A percentile compares a stretch with the other conserved stretches of the same genome.
These are phyloP conservation scores for Neoascochyta sp. DNA, from an alignment of 2,329 filamentous ascomycete species.

Conservation along the genomic window DNA sequence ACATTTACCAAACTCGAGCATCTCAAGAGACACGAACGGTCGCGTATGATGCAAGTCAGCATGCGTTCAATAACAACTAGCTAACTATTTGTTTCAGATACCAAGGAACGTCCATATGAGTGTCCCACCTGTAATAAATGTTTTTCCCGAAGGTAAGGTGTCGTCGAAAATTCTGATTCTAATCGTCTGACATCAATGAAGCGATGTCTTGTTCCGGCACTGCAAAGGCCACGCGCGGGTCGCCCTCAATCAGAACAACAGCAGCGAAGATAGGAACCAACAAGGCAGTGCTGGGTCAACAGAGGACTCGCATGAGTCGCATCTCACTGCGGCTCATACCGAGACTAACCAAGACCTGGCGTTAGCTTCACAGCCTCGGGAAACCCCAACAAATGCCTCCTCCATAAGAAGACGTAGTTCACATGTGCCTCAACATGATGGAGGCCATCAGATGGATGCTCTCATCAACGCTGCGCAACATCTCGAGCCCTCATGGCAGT, in stretches of 20 bases:
- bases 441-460: slow-evolving; percentile 36
- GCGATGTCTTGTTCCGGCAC: slow-evolving; percentile 51
- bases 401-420: too few relatives aligned
- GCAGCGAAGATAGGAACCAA: slow-evolving; percentile 32
- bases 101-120: slow-evolving; percentile 53
- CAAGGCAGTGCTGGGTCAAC: too few relatives aligned
- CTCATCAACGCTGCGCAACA: slow-evolving; percentile 39
- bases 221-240: slow-evolving; percentile 50
- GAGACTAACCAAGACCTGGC: too few relatives aligned
- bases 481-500: slow-evolving; percentile 36
- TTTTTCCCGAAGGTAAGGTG: slow-evolving; percentile 51
- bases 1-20: slow-evolving; percentile 55
- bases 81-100: slow-evolving; percentile 42
- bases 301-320: too few relatives aligned
- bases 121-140: slow-evolving; percentile 53
- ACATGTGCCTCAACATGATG: too few relatives aligned
- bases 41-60: slow-evolving; percentile 43
- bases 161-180: slow-evolving; percentile 9
- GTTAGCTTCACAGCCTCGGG: too few relatives aligned
- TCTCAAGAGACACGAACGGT: slow-evolving; percentile 54
- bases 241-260: slow-evolving; percentile 34
- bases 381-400: too few relatives aligned
- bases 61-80: slow-evolving; percentile 2
- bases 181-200: slow-evolving; percentile 23
- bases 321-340: too few relatives aligned